Evolutionary conservation across 352 stramenopile genomes (phyloP).

Genomic region (Peronospora tabacina): DNA sequence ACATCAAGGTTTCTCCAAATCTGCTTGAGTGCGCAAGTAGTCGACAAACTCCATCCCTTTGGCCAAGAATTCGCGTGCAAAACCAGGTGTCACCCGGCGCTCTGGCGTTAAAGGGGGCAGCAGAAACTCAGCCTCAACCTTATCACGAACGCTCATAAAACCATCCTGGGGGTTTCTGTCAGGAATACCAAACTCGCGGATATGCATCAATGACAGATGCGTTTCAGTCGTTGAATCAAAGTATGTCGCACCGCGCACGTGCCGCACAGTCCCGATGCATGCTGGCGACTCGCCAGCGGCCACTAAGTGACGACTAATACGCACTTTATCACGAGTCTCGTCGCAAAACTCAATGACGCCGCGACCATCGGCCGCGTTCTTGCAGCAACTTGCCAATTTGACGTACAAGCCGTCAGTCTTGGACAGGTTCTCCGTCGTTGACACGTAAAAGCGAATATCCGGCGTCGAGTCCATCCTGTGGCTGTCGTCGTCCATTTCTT

Average conservation of each 20-base stretch:
- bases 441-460: constrained; percentile 73
- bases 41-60: constrained; percentile 61
- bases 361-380: constrained; percentile 28
- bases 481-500: constrained; percentile 58
- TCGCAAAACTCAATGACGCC: constrained; percentile 57
- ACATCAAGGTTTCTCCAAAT: constrained; percentile 21
- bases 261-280: constrained; percentile 48
- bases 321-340: constrained; percentile 33
- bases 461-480: constrained; percentile 60
- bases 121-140: constrained; percentile 56
- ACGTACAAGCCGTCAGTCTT: constrained; percentile 39
- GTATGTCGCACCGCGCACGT: constrained; percentile 47
- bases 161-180: constrained; percentile 32
- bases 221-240: constrained; percentile 24
- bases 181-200: constrained; percentile 53
- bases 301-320: constrained; percentile 46
- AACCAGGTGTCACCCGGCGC: constrained; percentile 39
- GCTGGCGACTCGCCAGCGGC: constrained; percentile 31
- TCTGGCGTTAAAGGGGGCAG: constrained; percentile 53
- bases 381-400: constrained; percentile 31
- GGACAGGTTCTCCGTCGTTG: constrained; percentile 47
- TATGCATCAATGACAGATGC: constrained; percentile 42
- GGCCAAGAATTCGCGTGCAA: constrained; percentile 46
- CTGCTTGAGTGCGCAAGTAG: constrained; percentile 39
- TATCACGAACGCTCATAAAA: constrained; percentile 47